Base-by-base conservation (phyloP, 2,329 filamentous ascomycete species). In the Drechslera avenae region DNA sequence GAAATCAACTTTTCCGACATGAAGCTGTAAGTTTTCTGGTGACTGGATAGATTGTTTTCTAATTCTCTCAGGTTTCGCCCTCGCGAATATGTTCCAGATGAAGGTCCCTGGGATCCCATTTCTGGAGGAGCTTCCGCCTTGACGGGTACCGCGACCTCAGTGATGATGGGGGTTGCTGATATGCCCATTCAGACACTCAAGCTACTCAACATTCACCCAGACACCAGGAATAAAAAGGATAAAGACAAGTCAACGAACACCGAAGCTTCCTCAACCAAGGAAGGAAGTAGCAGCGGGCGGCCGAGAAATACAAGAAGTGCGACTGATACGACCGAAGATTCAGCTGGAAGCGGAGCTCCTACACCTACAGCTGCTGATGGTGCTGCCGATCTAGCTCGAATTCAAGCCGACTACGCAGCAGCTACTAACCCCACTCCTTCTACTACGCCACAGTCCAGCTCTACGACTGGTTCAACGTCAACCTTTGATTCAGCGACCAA, bases 141-240 rank as follows among this genome's bases (percentile, higher is more conserved):
- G 1, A 78, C 96, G n/a, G 88, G 89, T 5, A 93, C 92, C n/a
- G 79, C 94, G 39, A 86, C 88, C 19, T 88, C 83, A 32, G 86
- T 97, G 50, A 84, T 89, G 64, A 88, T 95, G 82, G 90, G 90
- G 1, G 81, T 96, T 33, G 89, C 89, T 1, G 91, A 96, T 64
- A 78, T 86, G 36, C 84, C 84, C 0, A 76, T 79, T 13, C 81
- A 84, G 37, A 78, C 85, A 3, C 66, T 83, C 37, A 79, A 78
- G 55, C 71, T 78, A 6, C 66, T 79, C 39, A 71, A 74, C 28
- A 79, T 79, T 13, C 76, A 79, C 36, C 73, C 73, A 2, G 72
- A 75, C 31, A 44, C 64, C 10, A 59, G 52, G 40, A 58, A 59
- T 4, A 62, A 62, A 49, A 68, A 72, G 45, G 62, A 65, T 21